Evolutionary conservation across 2,329 filamentous ascomycete genomes (phyloP).

Genomic region (Annulohypoxylon truncatum): DNA sequence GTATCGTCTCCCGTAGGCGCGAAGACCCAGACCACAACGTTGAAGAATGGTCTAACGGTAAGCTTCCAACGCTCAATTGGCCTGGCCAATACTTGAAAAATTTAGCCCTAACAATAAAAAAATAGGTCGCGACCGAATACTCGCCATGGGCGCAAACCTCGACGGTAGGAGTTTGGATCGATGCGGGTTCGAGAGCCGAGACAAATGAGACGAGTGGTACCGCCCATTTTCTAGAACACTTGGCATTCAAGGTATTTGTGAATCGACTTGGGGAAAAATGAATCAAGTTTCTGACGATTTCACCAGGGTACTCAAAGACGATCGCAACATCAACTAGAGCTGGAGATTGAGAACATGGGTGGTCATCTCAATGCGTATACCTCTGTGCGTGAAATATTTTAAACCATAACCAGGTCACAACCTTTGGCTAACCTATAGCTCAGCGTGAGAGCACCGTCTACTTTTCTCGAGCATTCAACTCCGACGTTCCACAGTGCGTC

Average conservation of each 20-base stretch:
- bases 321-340: constrained; percentile 96
- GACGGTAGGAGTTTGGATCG: constrained; percentile 99
- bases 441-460: constrained; percentile 99
- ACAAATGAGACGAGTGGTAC: constrained; percentile 99
- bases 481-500: constrained; percentile 94
- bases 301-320: constrained; percentile 88
- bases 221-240: constrained; percentile 98
- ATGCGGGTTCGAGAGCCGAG: constrained; percentile 97
- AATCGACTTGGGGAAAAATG: constrained; percentile 3
- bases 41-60: constrained; percentile 98
- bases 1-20: constrained; percentile 70
- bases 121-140: constrained; percentile 95
- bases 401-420: constrained; percentile 26
- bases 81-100: constrained; percentile 10
- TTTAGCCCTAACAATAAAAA: constrained; percentile 38
- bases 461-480: constrained; percentile 99
- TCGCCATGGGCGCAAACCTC: constrained; percentile 98
- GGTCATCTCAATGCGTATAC: constrained; percentile 99
- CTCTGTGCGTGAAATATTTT: constrained; percentile 75
- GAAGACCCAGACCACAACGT: constrained; percentile 95
- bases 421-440: constrained; percentile 25
- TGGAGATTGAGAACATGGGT: constrained; percentile 99
- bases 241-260: constrained; percentile 92
- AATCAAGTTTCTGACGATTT: constrained; percentile 33
- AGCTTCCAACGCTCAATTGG: constrained; percentile 52